phyloP scores from a whole-genome alignment of 768 basidiomycete genomes.

The Roridomyces roridus region DNA sequence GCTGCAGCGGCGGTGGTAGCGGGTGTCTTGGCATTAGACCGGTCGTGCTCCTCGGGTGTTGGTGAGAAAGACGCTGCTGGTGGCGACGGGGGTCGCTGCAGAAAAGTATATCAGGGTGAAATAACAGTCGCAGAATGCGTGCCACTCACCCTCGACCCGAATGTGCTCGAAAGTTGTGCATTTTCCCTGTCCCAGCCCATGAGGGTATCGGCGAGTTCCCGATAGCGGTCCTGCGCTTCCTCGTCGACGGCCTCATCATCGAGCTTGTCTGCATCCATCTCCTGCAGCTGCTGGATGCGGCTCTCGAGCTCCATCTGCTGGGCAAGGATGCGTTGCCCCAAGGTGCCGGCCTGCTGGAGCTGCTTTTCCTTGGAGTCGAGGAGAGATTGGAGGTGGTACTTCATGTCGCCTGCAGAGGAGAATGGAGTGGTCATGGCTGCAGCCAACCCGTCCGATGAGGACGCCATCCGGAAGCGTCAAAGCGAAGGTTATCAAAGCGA shows the following conservation, averaged over 20 bases:
- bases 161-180: conserved; percentile 71
- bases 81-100: conserved; percentile 34
- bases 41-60: conserved; percentile 68
- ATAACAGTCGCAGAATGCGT: conserved; percentile 5
- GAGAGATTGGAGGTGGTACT: conserved; percentile 67
- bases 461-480: conserved; percentile 20
- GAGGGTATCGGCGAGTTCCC: conserved; percentile 78
- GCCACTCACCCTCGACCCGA: conserved; percentile 65
- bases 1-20: conserved; percentile 75
- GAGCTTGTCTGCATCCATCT: conserved; percentile 65
- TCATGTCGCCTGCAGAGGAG: conserved; percentile 64
- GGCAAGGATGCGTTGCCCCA: conserved; percentile 91
- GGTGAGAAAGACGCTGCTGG: conserved; percentile 50
- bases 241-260: conserved; percentile 69
- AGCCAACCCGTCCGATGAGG: conserved; percentile 23
- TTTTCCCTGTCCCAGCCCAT: conserved; percentile 83
- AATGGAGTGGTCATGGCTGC: conserved; percentile 37
- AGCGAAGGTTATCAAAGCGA: not conserved
- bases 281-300: conserved; percentile 82
- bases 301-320: conserved; percentile 95
- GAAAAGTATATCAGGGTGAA: not conserved
- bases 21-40: conserved; percentile 47
- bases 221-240: conserved; percentile 75
- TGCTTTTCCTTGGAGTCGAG: conserved; percentile 93
- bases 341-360: conserved; percentile 87